Evolutionary conservation across 169 alveolate genomes (phyloP), one percentile per base, ranked within the genome.

Genomic region (Toxoplasma gondii): DNA sequence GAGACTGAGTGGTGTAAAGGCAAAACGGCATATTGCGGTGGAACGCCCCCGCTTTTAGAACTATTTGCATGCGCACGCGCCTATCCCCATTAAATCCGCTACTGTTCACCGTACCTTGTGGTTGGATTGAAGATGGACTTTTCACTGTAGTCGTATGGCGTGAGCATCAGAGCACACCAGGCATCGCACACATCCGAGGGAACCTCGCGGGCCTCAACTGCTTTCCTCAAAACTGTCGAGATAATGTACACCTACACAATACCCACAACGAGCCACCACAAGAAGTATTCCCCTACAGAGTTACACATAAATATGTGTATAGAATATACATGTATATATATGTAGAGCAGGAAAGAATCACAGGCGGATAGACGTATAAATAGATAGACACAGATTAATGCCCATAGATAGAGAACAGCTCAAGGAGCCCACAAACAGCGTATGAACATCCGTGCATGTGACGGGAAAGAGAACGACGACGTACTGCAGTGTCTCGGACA

Each of bases 91-190:
- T n/a, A n/a, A n/a, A n/a, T n/a, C n/a, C n/a, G n/a, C n/a, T n/a
- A n/a, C n/a, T n/a, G n/a, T n/a, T 7, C 82, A 12, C 39, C 83
- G 64, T 92, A 64, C 88, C 87, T 94, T 24, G 98, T 96, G 41
- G 69, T 88, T 64, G 93, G 81, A 91, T 97, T 86, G 31, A 53
- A 64, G 43, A 97, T 81, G 49, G 98, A 97, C 22, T 92, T 93
- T 38, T 95, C 64, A 34, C 95, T 43, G 84, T 97, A 97, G 90
- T 97, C 98, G 38, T 74, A 82, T 24, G 98, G 98, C 54, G 96
- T 88, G 2, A 97, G 96, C 97, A 97, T 96, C 22, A 96, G 92
- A 29, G 54, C 69, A 34, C 93, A 94, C 98, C 98, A 97, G 34
- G 78, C 53, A 0, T 31, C 94, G 31, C 54, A 70, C 31, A 34